Base-by-base conservation (phyloP, 1,139 yeast genomes). In the Candida gigantensis region DNA sequence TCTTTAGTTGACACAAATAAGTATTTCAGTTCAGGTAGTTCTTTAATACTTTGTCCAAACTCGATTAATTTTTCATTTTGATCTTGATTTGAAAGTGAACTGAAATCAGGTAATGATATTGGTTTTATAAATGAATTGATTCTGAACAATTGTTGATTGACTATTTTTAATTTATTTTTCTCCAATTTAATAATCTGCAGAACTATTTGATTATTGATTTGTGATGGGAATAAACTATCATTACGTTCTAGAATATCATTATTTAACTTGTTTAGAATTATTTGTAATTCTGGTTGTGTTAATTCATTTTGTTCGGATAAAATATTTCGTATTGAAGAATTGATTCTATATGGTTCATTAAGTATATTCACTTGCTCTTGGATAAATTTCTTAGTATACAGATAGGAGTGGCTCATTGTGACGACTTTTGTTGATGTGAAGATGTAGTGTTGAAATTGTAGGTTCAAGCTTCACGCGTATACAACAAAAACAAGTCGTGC, bases 161-260 rank as follows among this genome's bases (percentile, higher is more conserved):
- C 62, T 18, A 51, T 42, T 16, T 50, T 41, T 13, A 66, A 31
- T 39, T 63, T 60, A 19, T 57, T 52, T 26, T 53, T 50, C 39
- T 69, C 75, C 36, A 58, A 50, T 48, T 62, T 62, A 13, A 63
- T 32, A 9, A 69, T 50, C 43, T 68, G 74, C 37, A 60, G 65
- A 8, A 60, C 58, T 1, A 68, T 58, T 37, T 65, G 72, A 42
- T 60, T 58, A 9, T 60, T 54, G n/a, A 60, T 56, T 40, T 65
- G 69, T 10, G 53, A 39, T 25, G 55, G 46, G 45, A 60, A 69
- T 32, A 51, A 42, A 35, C 49, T 55, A 27, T 59, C 40, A 38
- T 64, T 62, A 42, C 65, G 64, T 15, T 65, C 43, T 35, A 51
- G 55, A 8, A 68, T 44, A 27, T 49, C 49, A 10, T 52, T 39